These are phyloP conservation scores for Scleromitrula shiraiana DNA, from an alignment of 2,329 filamentous ascomycete species.

Conservation along the genomic window DNA sequence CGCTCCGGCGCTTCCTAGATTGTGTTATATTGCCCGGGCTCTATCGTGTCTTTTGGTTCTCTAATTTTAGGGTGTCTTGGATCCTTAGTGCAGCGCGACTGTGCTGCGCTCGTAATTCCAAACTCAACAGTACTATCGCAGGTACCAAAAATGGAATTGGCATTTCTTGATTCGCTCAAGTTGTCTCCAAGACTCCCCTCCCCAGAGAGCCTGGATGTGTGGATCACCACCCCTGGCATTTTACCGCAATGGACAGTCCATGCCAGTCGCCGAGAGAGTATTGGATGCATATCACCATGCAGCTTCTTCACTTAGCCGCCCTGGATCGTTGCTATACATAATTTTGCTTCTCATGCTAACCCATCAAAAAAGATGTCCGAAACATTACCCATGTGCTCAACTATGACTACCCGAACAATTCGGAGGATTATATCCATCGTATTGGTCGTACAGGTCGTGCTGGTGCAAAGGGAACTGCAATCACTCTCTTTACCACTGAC, in stretches of 20 bases:
- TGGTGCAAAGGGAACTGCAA: constrained; percentile 89
- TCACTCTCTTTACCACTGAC: constrained; percentile 98
- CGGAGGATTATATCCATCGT: constrained; percentile 97
- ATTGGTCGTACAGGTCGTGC: constrained; percentile 95
- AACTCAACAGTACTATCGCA: constrained; percentile 55
- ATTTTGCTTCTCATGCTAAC: constrained; percentile 68
- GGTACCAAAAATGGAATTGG: constrained; percentile 71
- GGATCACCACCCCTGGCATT: constrained; percentile 44
- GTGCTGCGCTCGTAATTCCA: constrained; percentile 70
- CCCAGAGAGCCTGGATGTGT: constrained; percentile 50
- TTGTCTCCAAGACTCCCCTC: constrained; percentile 60
- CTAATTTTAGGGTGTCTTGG: constrained; percentile 76
- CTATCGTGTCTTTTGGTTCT: constrained; percentile 77
- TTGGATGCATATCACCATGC: constrained; percentile 30
- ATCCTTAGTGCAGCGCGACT: constrained; percentile 61
- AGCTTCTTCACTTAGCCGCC: constrained; percentile 33
- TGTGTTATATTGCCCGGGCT: constrained; percentile 90
- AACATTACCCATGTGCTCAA: constrained; percentile 99
- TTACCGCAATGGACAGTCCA: constrained; percentile 32
- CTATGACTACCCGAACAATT: constrained; percentile 99
- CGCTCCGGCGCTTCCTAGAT: constrained; percentile 80
- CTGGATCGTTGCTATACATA: constrained; percentile 55
- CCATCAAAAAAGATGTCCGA: constrained; percentile 87
- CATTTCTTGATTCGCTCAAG: constrained; percentile 76
- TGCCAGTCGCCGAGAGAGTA: constrained; percentile 34